A percentile compares a stretch with the other conserved stretches of the same genome.
Evolutionary conservation across 2,329 filamentous ascomycete genomes (phyloP).

Genomic region (Diaporthe citriasiana): DNA sequence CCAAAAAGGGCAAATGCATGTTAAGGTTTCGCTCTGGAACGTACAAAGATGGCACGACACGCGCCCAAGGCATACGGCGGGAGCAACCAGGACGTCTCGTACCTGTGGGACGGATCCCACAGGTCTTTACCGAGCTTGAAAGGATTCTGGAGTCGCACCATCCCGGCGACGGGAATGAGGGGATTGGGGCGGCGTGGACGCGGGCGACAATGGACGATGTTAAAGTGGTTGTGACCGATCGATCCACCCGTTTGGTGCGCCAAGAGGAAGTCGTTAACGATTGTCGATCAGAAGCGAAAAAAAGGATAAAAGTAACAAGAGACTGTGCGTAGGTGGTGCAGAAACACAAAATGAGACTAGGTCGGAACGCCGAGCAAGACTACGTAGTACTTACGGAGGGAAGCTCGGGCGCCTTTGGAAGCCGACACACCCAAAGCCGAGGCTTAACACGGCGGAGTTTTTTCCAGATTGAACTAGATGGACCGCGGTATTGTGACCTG

Average conservation of each 20-base stretch:
- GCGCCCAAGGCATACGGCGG: conserved; percentile 73
- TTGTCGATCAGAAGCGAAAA: conserved; percentile 5
- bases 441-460: conserved; percentile 14
- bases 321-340: conserved; percentile 25
- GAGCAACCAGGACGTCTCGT: conserved; percentile 87
- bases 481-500: conserved; percentile 1
- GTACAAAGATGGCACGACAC: conserved; percentile 68
- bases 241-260: conserved; percentile 23
- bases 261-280: conserved; percentile 14
- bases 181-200: background rate
- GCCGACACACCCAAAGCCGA: conserved; percentile 13
- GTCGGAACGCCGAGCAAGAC: conserved; percentile 8
- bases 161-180: conserved; percentile 1
- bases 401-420: conserved; percentile 19
- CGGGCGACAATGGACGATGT: background rate
- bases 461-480: conserved; percentile 21
- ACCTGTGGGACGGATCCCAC: conserved; percentile 74
- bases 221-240: background rate
- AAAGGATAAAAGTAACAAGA: conserved; percentile 7
- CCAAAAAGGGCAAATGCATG: conserved; percentile 36
- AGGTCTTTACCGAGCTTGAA: conserved; percentile 57
- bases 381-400: background rate
- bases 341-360: conserved; percentile 20
- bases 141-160: conserved; percentile 39
- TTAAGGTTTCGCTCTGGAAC: conserved; percentile 47